Evolutionary conservation across 352 stramenopile genomes (phyloP).

Genomic region (Globisporangium nagaii): DNA sequence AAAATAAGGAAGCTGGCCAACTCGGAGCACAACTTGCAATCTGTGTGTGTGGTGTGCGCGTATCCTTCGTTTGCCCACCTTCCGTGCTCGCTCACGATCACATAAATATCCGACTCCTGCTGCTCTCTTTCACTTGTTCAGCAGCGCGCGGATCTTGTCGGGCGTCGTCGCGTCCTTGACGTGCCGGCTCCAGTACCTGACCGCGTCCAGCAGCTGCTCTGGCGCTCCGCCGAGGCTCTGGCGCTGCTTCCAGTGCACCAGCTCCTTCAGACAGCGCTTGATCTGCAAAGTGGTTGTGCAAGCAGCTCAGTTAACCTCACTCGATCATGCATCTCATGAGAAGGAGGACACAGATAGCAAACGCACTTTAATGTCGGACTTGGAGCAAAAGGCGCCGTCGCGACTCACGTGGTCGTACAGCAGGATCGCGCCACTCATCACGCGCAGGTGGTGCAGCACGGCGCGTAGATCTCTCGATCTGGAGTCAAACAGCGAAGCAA

Average conservation of each 20-base stretch:
- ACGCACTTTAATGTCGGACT: slow-evolving; percentile 50
- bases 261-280: slow-evolving; percentile 52
- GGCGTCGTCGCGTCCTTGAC: slow-evolving; percentile 44
- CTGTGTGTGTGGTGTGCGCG: no score
- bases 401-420: slow-evolving; percentile 48
- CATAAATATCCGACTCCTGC: not conserved
- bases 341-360: not conserved
- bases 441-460: slow-evolving; percentile 40
- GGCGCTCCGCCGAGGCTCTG: slow-evolving; percentile 17
- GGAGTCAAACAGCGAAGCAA: not conserved
- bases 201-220: slow-evolving; percentile 33
- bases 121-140: slow-evolving; percentile 22
- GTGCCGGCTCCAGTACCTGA: slow-evolving; percentile 53
- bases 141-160: slow-evolving; percentile 35
- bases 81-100: not conserved
- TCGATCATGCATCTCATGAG: not conserved
- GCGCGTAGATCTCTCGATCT: slow-evolving; percentile 33
- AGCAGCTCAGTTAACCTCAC: not conserved
- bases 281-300: slow-evolving; percentile 24
- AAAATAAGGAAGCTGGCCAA: no score
- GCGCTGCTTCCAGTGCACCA: slow-evolving; percentile 28
- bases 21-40: no score
- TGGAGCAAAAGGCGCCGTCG: slow-evolving; percentile 44
- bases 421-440: slow-evolving; percentile 52
- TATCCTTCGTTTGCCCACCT: not conserved